These are phyloP conservation scores for Penicillium sp. DNA, from an alignment of 2,329 filamentous ascomycete species.

Conservation along the genomic window DNA sequence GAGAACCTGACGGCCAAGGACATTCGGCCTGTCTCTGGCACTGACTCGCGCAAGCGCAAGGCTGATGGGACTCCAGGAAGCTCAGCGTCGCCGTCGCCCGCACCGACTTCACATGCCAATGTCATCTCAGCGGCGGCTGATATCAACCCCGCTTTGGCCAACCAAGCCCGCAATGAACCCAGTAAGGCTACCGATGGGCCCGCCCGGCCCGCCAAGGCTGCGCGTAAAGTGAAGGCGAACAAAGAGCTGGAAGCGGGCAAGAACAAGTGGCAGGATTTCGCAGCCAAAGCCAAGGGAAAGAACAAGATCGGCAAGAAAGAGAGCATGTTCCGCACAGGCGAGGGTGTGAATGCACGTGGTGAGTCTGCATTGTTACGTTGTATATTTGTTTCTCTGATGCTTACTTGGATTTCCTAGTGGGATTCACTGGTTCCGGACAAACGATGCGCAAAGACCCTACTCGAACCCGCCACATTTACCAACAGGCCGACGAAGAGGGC, in stretches of 20 bases:
- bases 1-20: constrained; percentile 82
- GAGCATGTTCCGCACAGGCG: constrained; percentile 94
- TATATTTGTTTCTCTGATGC: neutral
- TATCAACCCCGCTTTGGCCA: constrained; percentile 65
- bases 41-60: constrained; percentile 75
- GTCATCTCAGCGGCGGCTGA: constrained; percentile 68
- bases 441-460: constrained; percentile 90
- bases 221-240: constrained; percentile 80
- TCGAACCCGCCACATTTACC: constrained; percentile 80
- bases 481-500: constrained; percentile 70
- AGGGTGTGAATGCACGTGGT: constrained; percentile 85
- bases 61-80: constrained; percentile 70
- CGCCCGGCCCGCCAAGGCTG: constrained; percentile 64
- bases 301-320: constrained; percentile 75
- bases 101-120: constrained; percentile 46
- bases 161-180: constrained; percentile 63
- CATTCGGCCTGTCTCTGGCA: constrained; percentile 71
- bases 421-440: constrained; percentile 93
- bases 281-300: constrained; percentile 71
- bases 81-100: constrained; percentile 44
- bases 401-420: constrained; percentile 60
- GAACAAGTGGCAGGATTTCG: constrained; percentile 93
- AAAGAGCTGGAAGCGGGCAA: constrained; percentile 90
- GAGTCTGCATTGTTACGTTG: constrained; percentile 16
- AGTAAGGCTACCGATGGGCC: constrained; percentile 63